Conservation (phyloP, 495 filamentous ascomycete species). For the Penicillium macrosclerotiorum region DNA sequence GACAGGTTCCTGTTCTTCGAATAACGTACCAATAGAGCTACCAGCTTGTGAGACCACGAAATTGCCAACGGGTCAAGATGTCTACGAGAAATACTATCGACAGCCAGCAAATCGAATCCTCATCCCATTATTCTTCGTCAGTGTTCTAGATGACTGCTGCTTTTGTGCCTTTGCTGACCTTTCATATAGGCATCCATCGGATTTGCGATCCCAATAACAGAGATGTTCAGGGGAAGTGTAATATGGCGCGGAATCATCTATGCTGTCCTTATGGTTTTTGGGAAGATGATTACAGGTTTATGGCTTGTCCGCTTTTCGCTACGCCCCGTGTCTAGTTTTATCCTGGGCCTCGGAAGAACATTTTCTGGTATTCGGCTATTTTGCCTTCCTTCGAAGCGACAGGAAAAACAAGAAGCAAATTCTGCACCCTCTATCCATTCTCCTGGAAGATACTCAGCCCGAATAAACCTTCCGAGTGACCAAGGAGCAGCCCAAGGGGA, state of each 20-base stretch:
- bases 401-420: constrained; percentile 4
- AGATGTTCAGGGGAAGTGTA: constrained; percentile 61
- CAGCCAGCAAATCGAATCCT: constrained; percentile 53
- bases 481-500: too few species aligned
- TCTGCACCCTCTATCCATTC: not conserved
- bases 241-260: constrained; percentile 76
- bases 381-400: not conserved
- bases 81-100: constrained; percentile 59
- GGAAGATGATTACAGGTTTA: constrained; percentile 61
- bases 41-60: not conserved
- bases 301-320: constrained; percentile 57
- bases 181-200: constrained; percentile 63
- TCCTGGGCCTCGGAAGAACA: constrained; percentile 2
- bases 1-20: too few species aligned
- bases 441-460: too few species aligned
- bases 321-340: constrained; percentile 7
- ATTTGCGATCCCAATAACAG: constrained; percentile 71
- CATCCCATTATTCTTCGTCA: constrained; percentile 73
- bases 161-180: not conserved
- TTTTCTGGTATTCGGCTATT: constrained; percentile 8
- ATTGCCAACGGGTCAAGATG: constrained; percentile 27
- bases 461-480: too few species aligned
- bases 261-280: constrained; percentile 63
- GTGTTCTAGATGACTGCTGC: constrained; percentile 7
- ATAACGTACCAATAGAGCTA: too few species aligned